Evolutionary conservation across 768 basidiomycete genomes (phyloP).

Genomic region (Leucocoprinus leucothites): DNA sequence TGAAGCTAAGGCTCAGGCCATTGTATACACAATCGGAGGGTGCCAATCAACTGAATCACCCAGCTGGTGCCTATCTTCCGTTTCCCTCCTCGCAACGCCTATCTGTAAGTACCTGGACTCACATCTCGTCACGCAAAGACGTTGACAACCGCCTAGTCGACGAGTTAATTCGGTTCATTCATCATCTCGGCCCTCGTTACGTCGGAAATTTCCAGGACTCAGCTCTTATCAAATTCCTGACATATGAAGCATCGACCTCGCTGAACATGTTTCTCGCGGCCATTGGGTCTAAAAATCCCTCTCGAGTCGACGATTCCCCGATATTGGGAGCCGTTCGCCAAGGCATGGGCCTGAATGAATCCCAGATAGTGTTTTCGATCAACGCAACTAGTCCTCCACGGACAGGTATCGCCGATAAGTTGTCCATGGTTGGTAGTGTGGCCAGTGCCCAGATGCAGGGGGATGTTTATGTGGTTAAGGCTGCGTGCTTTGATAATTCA

Average conservation of each 20-base stretch:
- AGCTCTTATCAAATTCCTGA: conserved; percentile 68
- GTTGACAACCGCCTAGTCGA: conserved; percentile 42
- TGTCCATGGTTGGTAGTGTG: background rate
- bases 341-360: conserved; percentile 34
- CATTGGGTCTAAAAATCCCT: conserved; percentile 30
- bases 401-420: background rate
- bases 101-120: conserved; percentile 38
- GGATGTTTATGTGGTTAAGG: conserved; percentile 58
- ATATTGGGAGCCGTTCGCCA: conserved; percentile 51
- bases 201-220: conserved; percentile 73
- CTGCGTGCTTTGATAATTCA: conserved; percentile 64
- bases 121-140: background rate
- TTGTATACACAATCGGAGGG: conserved; percentile 53
- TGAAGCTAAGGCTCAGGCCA: conserved; percentile 31
- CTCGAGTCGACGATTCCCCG: conserved; percentile 17
- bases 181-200: conserved; percentile 82
- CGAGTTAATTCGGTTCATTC: conserved; percentile 69
- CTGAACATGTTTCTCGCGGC: conserved; percentile 73
- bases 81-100: conserved; percentile 56
- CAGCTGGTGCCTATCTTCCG: conserved; percentile 70
- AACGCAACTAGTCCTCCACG: conserved; percentile 17
- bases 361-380: conserved; percentile 21
- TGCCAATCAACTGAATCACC: conserved; percentile 33
- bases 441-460: conserved; percentile 33
- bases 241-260: conserved; percentile 82